Conservation (phyloP, 2,329 filamentous ascomycete genomes). For the Mycogone perniciosa region DNA sequence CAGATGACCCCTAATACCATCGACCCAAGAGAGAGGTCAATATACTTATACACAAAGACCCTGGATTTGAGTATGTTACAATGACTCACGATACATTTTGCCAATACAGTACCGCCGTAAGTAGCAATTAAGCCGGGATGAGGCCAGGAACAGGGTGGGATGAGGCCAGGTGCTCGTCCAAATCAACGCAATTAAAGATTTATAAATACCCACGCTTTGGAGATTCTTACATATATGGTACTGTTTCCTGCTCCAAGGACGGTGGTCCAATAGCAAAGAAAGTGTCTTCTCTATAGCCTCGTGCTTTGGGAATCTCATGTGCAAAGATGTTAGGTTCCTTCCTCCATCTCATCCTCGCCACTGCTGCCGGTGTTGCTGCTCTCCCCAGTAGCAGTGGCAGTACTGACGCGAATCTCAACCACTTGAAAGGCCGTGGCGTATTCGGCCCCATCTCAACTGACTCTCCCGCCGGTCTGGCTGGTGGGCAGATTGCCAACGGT, state of each 20-base stretch:
- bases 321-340: slow-evolving; percentile 8
- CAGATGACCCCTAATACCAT: too few species aligned
- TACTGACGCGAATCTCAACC: slow-evolving; percentile 1
- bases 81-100: slow-evolving; percentile 1
- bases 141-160: slow-evolving; percentile 10
- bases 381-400: slow-evolving; percentile 1
- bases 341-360: slow-evolving; percentile 8
- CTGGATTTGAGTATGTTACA: too few species aligned
- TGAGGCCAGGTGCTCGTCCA: not conserved
- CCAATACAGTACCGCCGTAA: slow-evolving; percentile 5
- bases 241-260: not conserved
- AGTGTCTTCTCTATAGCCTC: not conserved
- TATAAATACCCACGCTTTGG: too few species aligned
- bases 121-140: slow-evolving; percentile 6
- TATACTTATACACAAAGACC: too few species aligned
- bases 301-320: not conserved
- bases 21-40: too few species aligned
- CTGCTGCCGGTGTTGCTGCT: slow-evolving; percentile 7
- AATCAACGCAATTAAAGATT: too few species aligned
- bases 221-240: not conserved
- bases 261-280: not conserved
- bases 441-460: slow-evolving; percentile 18
- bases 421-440: slow-evolving; percentile 7
- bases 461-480: slow-evolving; percentile 15
- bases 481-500: slow-evolving; percentile 13